Evolutionary conservation across 352 stramenopile genomes (phyloP), one percentile per base, ranked within the genome.

Genomic region (Globisporangium ultimum): DNA sequence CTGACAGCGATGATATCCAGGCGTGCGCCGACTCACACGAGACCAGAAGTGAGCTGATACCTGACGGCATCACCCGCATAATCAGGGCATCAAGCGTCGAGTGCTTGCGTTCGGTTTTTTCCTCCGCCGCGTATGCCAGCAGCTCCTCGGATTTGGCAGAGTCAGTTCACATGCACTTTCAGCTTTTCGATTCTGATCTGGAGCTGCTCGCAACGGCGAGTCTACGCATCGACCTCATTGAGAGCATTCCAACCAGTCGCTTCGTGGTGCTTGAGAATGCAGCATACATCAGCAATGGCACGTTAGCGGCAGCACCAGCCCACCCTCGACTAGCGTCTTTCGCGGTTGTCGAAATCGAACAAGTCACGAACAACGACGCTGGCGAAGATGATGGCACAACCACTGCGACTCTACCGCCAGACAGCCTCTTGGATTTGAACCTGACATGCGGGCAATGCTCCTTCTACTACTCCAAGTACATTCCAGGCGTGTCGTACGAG

Each of bases 401-500:
- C 7, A 28, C 11, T 14, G 21, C 21, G 10, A 58, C 65, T 2
- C 49, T n/a, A 1, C 17, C 14, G 9, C 13, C 12, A 18, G 40
- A n/a, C 40, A 15, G 22, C 1, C 17, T 75, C 40, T 22, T 78
- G 22, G 55, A 76, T 4, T 42, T 77, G 51, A 60, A 57, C 5
- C 14, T 78, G 47, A 54, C 53, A 9, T 83, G 73, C 45, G 17
- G 24, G 3, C 45, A 21, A 22, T 83, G 73, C 41, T 17, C 51
- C 12, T 74, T 72, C 62, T 66, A 48, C 20, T 76, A 75, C 40
- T 22, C 55, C 10, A 22, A n/a, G 17, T 70, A 64, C 38, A 49
- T 81, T n/a, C 69, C 72, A 17, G 60, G 67, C 2, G 65, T 79
- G 8, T 81, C 74, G 20, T 84, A 84, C 36, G 70, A 79, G 53